phyloP scores from a whole-genome alignment of 2,329 filamentous ascomycete genomes.

The Ambrosiella xylebori region DNA sequence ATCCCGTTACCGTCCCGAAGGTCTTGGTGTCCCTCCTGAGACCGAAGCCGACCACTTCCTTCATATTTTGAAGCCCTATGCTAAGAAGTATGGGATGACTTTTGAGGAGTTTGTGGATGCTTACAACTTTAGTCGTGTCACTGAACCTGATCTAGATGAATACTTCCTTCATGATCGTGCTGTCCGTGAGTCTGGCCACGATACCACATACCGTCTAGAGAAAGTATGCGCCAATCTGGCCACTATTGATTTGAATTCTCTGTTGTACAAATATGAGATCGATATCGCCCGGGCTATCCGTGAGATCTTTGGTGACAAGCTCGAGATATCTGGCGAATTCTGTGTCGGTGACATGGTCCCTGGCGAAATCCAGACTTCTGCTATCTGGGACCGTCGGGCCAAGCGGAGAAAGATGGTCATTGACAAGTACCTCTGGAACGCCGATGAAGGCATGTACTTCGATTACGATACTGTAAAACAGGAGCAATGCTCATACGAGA shows the following conservation, averaged over 20 bases:
- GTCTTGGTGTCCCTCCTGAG: constrained; percentile 75
- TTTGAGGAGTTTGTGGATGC: constrained; percentile 74
- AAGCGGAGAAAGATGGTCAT: constrained; percentile 70
- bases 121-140: constrained; percentile 63
- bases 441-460: constrained; percentile 87
- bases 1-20: constrained; percentile 70
- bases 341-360: constrained; percentile 46
- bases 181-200: constrained; percentile 89
- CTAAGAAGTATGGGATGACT: constrained; percentile 64
- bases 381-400: constrained; percentile 77
- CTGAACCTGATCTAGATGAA: constrained; percentile 77
- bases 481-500: constrained; percentile 70
- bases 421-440: constrained; percentile 88
- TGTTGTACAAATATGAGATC: constrained; percentile 91
- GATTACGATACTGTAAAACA: constrained; percentile 83
- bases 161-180: constrained; percentile 95
- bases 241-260: constrained; percentile 84
- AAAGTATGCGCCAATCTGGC: constrained; percentile 73
- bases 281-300: constrained; percentile 83
- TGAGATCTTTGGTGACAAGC: constrained; percentile 63
- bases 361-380: constrained; percentile 61
- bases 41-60: constrained; percentile 77
- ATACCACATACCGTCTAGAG: constrained; percentile 88
- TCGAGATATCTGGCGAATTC: constrained; percentile 71
- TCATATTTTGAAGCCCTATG: constrained; percentile 66